phyloP scores from a whole-genome alignment of 2,329 filamentous ascomycete species.

The Spiromastix sp. region DNA sequence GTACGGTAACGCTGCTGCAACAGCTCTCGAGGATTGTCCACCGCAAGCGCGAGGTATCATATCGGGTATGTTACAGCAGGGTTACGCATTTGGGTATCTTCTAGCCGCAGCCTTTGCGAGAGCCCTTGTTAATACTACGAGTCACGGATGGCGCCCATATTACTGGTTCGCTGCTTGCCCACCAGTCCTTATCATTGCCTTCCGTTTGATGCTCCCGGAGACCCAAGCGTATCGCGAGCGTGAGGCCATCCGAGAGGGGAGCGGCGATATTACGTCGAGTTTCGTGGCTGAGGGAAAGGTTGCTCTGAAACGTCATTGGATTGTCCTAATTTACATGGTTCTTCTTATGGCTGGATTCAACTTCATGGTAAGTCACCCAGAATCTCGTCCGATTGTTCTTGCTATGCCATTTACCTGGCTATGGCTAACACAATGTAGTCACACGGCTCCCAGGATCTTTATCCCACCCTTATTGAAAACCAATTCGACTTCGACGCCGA shows the following conservation, averaged over 20 bases:
- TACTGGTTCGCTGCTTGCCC: conserved; percentile 84
- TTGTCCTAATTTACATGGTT: conserved; percentile 66
- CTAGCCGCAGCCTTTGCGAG: conserved; percentile 46
- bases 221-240: conserved; percentile 52
- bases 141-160: conserved; percentile 71
- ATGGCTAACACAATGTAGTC: too few relatives aligned
- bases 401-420: too few relatives aligned
- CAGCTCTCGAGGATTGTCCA: conserved; percentile 53
- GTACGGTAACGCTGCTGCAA: conserved; percentile 43
- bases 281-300: conserved; percentile 7
- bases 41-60: conserved; percentile 48
- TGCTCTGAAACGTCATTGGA: conserved; percentile 8
- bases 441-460: conserved; percentile 61
- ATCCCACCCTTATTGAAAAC: conserved; percentile 50
- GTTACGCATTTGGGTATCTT: conserved; percentile 56
- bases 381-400: too few relatives aligned
- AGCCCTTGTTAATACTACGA: conserved; percentile 53
- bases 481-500: conserved; percentile 46
- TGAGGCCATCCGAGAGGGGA: background rate
- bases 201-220: conserved; percentile 68
- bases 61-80: conserved; percentile 53
- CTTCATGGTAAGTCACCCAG: conserved; percentile 57
- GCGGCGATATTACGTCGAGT: background rate
- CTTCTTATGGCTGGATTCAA: conserved; percentile 86
- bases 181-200: conserved; percentile 69